Percentiles rank a stretch among this genome's conserved stretches.
Conservation (phyloP, 352 stramenopile genomes). For the Phytopythium boreale region DNA sequence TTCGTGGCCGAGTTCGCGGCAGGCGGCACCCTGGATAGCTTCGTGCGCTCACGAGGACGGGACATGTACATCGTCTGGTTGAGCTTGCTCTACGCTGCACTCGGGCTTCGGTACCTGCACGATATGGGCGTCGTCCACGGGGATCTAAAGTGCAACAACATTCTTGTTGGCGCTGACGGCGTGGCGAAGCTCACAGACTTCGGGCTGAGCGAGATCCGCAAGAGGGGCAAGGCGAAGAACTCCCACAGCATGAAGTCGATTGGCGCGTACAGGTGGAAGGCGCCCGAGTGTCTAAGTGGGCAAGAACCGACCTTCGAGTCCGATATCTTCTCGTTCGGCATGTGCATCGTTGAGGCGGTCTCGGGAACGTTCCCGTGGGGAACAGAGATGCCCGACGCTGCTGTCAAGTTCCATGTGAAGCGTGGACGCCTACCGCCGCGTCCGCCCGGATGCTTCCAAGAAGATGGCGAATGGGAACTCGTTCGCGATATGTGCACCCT, state of each 20-base stretch:
- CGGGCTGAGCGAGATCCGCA: conserved; percentile 18
- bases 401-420: conserved; percentile 12
- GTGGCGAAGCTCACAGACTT: conserved; percentile 35
- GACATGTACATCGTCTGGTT: conserved; percentile 2
- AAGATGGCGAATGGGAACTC: conserved; percentile 23
- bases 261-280: conserved; percentile 30
- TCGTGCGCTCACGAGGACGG: neutral
- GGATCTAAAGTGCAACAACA: conserved; percentile 84
- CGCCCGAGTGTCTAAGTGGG: conserved; percentile 25
- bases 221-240: conserved; percentile 12
- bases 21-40: conserved; percentile 17
- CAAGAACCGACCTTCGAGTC: conserved; percentile 22
- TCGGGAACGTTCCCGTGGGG: conserved; percentile 25
- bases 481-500: conserved; percentile 22
- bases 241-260: conserved; percentile 12
- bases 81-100: conserved; percentile 19
- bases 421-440: conserved; percentile 18
- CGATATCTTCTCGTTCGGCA: conserved; percentile 37
- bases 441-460: conserved; percentile 10
- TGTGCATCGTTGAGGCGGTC: conserved; percentile 35
- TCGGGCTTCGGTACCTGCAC: conserved; percentile 26
- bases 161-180: conserved; percentile 55
- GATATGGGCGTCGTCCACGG: conserved; percentile 57
- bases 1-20: conserved; percentile 30
- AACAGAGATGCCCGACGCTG: neutral